Conservation (phyloP, 768 basidiomycete species). For the Cyclocybe cylindracea region DNA sequence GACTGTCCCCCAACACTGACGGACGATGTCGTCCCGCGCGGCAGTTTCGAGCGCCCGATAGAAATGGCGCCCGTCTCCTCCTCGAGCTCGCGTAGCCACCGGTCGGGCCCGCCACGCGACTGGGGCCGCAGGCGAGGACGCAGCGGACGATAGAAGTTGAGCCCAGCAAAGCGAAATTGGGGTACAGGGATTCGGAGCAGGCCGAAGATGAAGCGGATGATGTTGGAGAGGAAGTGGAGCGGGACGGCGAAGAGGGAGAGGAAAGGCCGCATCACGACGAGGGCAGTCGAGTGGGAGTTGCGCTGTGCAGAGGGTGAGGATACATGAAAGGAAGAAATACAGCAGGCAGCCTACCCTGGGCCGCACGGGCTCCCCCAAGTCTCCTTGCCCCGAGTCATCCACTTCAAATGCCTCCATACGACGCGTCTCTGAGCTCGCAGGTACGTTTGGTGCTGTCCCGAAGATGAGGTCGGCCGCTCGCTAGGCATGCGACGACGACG, state of each 20-base stretch:
- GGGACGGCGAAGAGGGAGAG: slow-evolving; percentile 59
- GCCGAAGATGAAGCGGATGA: slow-evolving; percentile 68
- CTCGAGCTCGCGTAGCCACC: slow-evolving; percentile 80
- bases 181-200: slow-evolving; percentile 71
- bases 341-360: slow-evolving; percentile 13
- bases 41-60: slow-evolving; percentile 41
- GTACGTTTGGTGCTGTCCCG: slow-evolving; percentile 26
- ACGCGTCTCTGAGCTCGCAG: slow-evolving; percentile 6
- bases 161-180: slow-evolving; percentile 47
- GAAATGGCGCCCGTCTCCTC: slow-evolving; percentile 81
- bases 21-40: slow-evolving; percentile 33
- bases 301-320: slow-evolving; percentile 9
- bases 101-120: slow-evolving; percentile 55
- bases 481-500: slow-evolving; percentile 27
- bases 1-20: slow-evolving; percentile 47
- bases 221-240: slow-evolving; percentile 54
- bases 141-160: slow-evolving; percentile 46
- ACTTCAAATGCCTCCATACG: slow-evolving; percentile 44
- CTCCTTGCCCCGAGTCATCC: slow-evolving; percentile 50
- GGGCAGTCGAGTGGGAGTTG: slow-evolving; percentile 17
- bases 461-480: slow-evolving; percentile 64
- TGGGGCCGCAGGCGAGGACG: slow-evolving; percentile 22
- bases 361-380: slow-evolving; percentile 11
- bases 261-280: slow-evolving; percentile 36
- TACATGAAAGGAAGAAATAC: slow-evolving; percentile 7